Evolutionary conservation across 208 protist genomes (phyloP), one percentile per base, ranked within the genome.

Genomic region (Wallacemonas sp.): DNA sequence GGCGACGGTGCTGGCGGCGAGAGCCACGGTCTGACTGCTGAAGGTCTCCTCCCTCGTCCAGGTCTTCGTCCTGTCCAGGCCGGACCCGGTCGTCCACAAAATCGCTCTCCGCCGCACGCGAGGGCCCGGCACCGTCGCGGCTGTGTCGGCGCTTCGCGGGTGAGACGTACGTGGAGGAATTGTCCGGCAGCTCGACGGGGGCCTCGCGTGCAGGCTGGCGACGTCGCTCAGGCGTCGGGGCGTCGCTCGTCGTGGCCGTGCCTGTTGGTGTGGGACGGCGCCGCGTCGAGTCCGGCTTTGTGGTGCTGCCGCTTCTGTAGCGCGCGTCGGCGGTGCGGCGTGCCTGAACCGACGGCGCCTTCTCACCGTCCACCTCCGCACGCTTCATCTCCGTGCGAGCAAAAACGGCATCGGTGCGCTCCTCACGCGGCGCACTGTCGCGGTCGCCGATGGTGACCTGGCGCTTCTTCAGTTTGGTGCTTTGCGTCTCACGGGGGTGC

Each of bases 151-250:
- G 52, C 24, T 5, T 21, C 52, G 44, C 19, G 19, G 52, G 52
- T 21, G 52, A 58, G 30, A 58, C 52, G 32, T 43, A 58, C 12
- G 52, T 58, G 19, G 52, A 58, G 26, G 52, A 58, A 30, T 58
- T 39, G 32, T 58, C 52, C 17, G 52, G 52, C 4, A 58, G 3
- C 8, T 58, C 52, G 12, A 30, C 30, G 3, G 24, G 9, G 6
- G n/a, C 52, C 3, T 58, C 52, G 16, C 29, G 30, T 26, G 52
- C 30, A 4, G 26, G 1, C 30, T 4, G 17, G 11, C 19, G 30
- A 41, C 9, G 30, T 27, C 52, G 26, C 32, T 58, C 52, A 0
- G 52, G 52, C 21, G 52, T 58, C 9, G 34, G n/a, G 26, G 26
- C 30, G n/a, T 58, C 32, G 1, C 0, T 8, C 14, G 8, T 29